Conservation (phyloP, 768 basidiomycete species). For the Suillus decipiens region DNA sequence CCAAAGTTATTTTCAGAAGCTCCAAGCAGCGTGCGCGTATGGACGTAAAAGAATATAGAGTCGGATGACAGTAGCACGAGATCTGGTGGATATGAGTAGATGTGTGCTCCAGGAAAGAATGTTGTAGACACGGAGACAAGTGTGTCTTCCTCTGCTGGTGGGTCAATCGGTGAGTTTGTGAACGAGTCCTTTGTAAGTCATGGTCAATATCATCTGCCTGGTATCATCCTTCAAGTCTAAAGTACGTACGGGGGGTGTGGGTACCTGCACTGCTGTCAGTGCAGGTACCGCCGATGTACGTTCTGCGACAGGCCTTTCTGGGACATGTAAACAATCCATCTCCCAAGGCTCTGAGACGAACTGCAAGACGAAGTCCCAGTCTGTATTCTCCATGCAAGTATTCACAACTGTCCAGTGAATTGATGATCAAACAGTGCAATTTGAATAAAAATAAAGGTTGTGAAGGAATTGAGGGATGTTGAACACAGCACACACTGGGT, state of each 20-base stretch:
- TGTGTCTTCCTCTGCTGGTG: slow-evolving; percentile 42
- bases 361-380: slow-evolving; percentile 66
- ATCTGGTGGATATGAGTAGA: slow-evolving; percentile 58
- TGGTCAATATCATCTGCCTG: slow-evolving; percentile 13
- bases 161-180: slow-evolving; percentile 33
- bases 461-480: not conserved
- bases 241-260: slow-evolving; percentile 63
- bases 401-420: not conserved
- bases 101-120: slow-evolving; percentile 71
- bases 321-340: slow-evolving; percentile 30
- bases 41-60: slow-evolving; percentile 83
- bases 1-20: slow-evolving; percentile 69
- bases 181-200: slow-evolving; percentile 31
- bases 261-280: slow-evolving; percentile 41
- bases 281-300: slow-evolving; percentile 19
- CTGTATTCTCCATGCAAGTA: slow-evolving; percentile 42
- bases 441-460: slow-evolving; percentile 6
- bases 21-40: slow-evolving; percentile 55
- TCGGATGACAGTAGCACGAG: slow-evolving; percentile 70
- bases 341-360: slow-evolving; percentile 52
- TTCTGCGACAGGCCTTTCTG: slow-evolving; percentile 39
- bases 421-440: not conserved
- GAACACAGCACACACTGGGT: no score
- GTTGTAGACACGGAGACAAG: slow-evolving; percentile 81
- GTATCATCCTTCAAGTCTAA: slow-evolving; percentile 13